Evolutionary conservation across 768 basidiomycete species (phyloP), one percentile per base, ranked within the genome.

Genomic region (Lenzites betulinus): DNA sequence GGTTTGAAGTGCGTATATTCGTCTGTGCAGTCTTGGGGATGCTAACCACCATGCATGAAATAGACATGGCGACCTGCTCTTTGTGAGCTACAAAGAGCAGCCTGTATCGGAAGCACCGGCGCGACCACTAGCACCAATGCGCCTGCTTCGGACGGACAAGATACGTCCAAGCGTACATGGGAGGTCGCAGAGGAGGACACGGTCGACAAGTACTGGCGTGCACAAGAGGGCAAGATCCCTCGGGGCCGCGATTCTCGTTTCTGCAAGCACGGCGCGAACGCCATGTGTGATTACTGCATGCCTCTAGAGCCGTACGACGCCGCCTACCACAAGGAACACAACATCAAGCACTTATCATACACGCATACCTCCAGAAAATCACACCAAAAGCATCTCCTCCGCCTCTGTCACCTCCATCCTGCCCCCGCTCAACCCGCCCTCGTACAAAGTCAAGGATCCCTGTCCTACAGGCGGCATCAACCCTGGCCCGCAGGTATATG

Each of bases 201-300:
- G 2, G 89, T 98, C 1, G 97, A 99, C 74, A 73, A 75, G 2
- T 92, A 91, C 72, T 98, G 95, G 94, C 82, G 93, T 47, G 77
- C 81, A 20, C 81, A 83, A 64, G 86, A 91, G 51, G 97, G 97
- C 2, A 96, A 93, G 77, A 95, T 98, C 48, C 81, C 89, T 15
- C 84, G 97, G 25, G 75, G 78, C 64, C 87, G 93, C 59, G 95
- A 98, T 72, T 67, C 83, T 12, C 85, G 84, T 39, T 92, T 98
- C 68, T 99, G 97, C 81, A 91, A 93, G 68, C 97, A 98, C 70
- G 91, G 93, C 0, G 77, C 85, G 9, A 98, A 98, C 69, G 95
- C 90, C 48, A 99, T 99, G 97, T 99, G 97, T 73, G 97, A 98
- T 71, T 93, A 98, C 70, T 99, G 97, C 76, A 98, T 96, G 92